Base-by-base conservation (phyloP, 768 basidiomycete species). In the Filobasidium wieringae region DNA sequence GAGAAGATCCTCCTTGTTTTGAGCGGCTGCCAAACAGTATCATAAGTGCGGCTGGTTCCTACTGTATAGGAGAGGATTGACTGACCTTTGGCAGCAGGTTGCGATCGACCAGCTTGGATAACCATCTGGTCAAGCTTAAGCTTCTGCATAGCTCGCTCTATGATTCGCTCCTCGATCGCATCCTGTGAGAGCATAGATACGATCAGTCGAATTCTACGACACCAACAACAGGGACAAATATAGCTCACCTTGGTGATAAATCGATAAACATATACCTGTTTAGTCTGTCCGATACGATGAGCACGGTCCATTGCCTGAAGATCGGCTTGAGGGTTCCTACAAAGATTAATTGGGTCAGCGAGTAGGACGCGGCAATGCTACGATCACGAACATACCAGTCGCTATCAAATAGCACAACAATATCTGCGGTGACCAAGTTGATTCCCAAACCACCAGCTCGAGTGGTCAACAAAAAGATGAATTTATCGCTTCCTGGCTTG, bases 281-380 rank as follows among this genome's bases (percentile, higher is more conserved):
- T 96, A 43, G 88, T 93, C 76, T 96, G 91, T 2, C 91, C 91
- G 61, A 93, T 93, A 57, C 90, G 87, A 76, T 93, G 91, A 0
- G 92, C 92, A 57, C 90, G 87, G 69, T 97, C 91, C 93, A 95
- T 96, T 4, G 95, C 95, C 72, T 99, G 95, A 45, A 99, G 75
- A 77, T 99, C 95, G 1, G 93, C 95, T 76, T 99, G 95, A 1
- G 95, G 93, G 72, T 97, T 99, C 90, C 86, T 89, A 63, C 11
- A 15, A 14, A n/a, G 36, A 9, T 9, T 37, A 37, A 37, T 37
- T 37, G 36, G 36, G n/a, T 11, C 22, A 45, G 51, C 66, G 26
- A 62, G 31, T 33, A n/a, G 34, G 15, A 27, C 26, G 19, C 11
- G 34, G 30, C 17, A 27, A 33, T 6, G n/a, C 19, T 19, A 11